Evolutionary conservation across 106 monocot genomes (phyloP), one percentile per base, ranked within the genome.

Genomic region (Dendrobium huoshanense): DNA sequence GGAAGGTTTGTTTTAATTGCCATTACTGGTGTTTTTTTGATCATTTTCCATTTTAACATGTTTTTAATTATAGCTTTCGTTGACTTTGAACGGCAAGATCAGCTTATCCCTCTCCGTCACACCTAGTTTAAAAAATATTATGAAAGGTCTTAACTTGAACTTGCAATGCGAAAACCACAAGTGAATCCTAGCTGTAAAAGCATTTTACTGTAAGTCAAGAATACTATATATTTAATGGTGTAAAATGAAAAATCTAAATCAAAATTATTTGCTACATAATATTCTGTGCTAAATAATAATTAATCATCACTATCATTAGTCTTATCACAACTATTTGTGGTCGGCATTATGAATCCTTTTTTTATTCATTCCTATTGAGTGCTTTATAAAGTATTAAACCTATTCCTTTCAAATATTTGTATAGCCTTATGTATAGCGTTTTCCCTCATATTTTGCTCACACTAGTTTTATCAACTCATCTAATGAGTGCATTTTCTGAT

Each of bases 1-100:
- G 94, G 94, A 84, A 97, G 94, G 97, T 82, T 91, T 85, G 86
- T 78, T 43, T 83, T 58, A 17, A 73, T 55, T 79, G 7, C 25
- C 59, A 13, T 72, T 37, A 64, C 72, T 72, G 0, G 10, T 72
- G 7, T 22, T 8, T 64, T 55, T 25, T 64, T 64, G 15, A 16
- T 72, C 27, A 72, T 72, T 72, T 72, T 15, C 16, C 3, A 13
- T 40, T 40, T 64, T 64, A 51, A 13, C 51, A n/a, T n/a, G 20
- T 64, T 4, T 7, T 64, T 64, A 22, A 22, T 64, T 61, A 22
- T 24, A 61, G 20, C 61, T n/a, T n/a, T 61, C 5, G 64, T 25
- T 25, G n/a, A 25, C 9, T 64, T 4, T 8, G 5, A 25, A 64
- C 64, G 1, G 7, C 64, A 24, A 64, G 1, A 24, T 6, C 25